phyloP scores from a whole-genome alignment of 495 filamentous ascomycete species.

The Staphylotrichum tortipilum region DNA sequence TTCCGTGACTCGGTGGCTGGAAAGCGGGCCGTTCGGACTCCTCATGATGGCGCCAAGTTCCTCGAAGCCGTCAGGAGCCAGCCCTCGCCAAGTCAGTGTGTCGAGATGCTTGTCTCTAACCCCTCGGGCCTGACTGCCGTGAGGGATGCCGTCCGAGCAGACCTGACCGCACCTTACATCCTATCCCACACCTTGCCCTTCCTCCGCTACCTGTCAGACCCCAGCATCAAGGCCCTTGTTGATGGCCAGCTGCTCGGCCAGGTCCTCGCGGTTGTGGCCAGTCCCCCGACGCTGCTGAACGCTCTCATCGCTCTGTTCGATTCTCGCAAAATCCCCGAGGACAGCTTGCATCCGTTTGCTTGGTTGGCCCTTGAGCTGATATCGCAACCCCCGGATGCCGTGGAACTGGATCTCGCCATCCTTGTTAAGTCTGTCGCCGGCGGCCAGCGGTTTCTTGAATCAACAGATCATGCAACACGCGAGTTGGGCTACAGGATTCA shows the following conservation, averaged over 20 bases:
- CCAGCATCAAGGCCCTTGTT: conserved; percentile 43
- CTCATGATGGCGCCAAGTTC: conserved; percentile 45
- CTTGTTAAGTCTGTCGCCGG: conserved; percentile 24
- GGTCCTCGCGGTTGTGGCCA: conserved; percentile 42
- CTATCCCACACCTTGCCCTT: conserved; percentile 33
- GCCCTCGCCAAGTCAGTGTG: conserved; percentile 38
- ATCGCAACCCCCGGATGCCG: conserved; percentile 29
- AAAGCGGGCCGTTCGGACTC: conserved; percentile 12
- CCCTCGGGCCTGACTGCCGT: conserved; percentile 40
- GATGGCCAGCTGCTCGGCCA: conserved; percentile 48
- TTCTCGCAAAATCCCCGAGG: conserved; percentile 27
- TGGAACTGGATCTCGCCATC: conserved; percentile 23
- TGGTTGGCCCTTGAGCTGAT: conserved; percentile 55
- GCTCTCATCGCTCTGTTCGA: conserved; percentile 40
- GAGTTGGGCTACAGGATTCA: conserved; percentile 25
- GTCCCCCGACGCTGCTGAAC: conserved; percentile 57
- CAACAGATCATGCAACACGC: conserved; percentile 17
- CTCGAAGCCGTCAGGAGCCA: conserved; percentile 51
- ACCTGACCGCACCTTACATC: conserved; percentile 44
- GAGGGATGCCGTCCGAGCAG: conserved; percentile 39
- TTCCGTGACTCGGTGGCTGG: conserved; percentile 26
- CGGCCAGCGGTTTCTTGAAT: conserved; percentile 25
- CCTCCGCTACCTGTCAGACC: conserved; percentile 31
- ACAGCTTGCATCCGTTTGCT: conserved; percentile 40
- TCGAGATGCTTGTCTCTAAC: conserved; percentile 48